phyloP scores from a whole-genome alignment of 2,329 filamentous ascomycete genomes.

The Alternaria triticina region DNA sequence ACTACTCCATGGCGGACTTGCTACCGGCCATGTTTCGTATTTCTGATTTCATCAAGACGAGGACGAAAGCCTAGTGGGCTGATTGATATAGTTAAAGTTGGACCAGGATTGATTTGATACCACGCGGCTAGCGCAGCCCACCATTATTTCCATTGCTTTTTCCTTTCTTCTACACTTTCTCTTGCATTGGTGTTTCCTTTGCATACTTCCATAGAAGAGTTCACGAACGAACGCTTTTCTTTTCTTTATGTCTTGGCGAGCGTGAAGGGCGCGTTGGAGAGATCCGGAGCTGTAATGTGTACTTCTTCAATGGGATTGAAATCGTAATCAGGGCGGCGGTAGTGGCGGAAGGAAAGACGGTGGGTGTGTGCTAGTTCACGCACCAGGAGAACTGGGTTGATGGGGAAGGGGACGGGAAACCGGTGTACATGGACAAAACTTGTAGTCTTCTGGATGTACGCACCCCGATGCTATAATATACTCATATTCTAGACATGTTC shows the following conservation, averaged over 20 bases:
- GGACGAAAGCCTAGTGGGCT: not conserved
- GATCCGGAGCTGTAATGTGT: not conserved
- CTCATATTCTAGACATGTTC: not conserved
- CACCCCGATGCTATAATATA: not conserved
- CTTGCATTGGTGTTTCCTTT: not conserved
- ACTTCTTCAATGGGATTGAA: not conserved
- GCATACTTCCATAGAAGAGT: not conserved
- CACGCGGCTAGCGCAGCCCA: constrained; percentile 16
- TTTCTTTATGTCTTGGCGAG: not conserved
- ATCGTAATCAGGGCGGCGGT: not conserved
- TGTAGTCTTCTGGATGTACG: not conserved
- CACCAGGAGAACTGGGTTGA: not conserved
- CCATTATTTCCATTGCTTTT: constrained; percentile 1
- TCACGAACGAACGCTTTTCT: not conserved
- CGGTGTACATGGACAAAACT: not conserved
- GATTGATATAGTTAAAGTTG: not conserved
- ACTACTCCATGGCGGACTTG: not conserved
- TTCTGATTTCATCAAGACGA: not conserved
- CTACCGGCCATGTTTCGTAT: not conserved
- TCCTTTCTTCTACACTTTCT: not conserved
- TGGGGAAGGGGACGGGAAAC: not conserved
- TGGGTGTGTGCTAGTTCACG: not conserved
- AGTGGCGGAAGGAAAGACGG: not conserved
- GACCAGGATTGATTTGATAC: constrained; percentile 9
- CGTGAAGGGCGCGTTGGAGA: not conserved